A percentile compares a stretch with the other conserved stretches of the same genome.
phyloP scores from a whole-genome alignment of 2,329 filamentous ascomycete species.

The Fusarium oxysporum region DNA sequence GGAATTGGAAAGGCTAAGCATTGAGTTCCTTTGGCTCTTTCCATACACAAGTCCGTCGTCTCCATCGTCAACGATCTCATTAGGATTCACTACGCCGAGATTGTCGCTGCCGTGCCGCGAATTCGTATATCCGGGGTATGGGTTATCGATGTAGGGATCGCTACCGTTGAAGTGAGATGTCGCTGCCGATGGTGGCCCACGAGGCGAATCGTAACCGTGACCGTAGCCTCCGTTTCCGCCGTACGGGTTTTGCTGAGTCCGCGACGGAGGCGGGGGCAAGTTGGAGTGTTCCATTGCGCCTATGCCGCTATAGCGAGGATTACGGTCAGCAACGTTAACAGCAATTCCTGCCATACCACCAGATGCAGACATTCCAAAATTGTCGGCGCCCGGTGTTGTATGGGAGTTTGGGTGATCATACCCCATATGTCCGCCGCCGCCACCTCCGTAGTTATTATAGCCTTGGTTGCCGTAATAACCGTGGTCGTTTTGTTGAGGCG shows the following conservation, averaged over 20 bases:
- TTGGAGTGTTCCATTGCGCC: slow-evolving; percentile 65
- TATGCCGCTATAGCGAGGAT: slow-evolving; percentile 72
- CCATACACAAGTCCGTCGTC: slow-evolving; percentile 80
- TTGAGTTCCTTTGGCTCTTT: slow-evolving; percentile 63
- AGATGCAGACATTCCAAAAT: slow-evolving; percentile 70
- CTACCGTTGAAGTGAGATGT: slow-evolving; percentile 42
- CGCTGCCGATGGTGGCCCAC: slow-evolving; percentile 26
- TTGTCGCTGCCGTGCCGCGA: slow-evolving; percentile 59
- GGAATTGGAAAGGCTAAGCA: slow-evolving; percentile 67
- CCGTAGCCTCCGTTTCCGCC: slow-evolving; percentile 39
- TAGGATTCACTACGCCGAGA: slow-evolving; percentile 76
- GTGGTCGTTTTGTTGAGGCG: slow-evolving; percentile 38
- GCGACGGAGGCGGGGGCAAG: slow-evolving; percentile 54
- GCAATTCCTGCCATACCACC: slow-evolving; percentile 78
- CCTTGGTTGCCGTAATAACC: slow-evolving; percentile 30
- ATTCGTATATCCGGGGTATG: slow-evolving; percentile 69
- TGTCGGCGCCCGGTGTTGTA: slow-evolving; percentile 72
- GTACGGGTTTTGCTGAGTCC: slow-evolving; percentile 45
- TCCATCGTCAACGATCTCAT: slow-evolving; percentile 86
- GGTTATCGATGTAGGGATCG: slow-evolving; percentile 70
- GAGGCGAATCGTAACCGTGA: slow-evolving; percentile 43
- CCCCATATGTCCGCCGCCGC: slow-evolving; percentile 40
- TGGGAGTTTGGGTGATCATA: slow-evolving; percentile 42
- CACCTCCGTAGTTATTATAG: slow-evolving; percentile 34
- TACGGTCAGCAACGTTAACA: slow-evolving; percentile 72